Evolutionary conservation across 768 basidiomycete species (phyloP), one percentile per base, ranked within the genome.

Genomic region (Holtermannia corniformis): DNA sequence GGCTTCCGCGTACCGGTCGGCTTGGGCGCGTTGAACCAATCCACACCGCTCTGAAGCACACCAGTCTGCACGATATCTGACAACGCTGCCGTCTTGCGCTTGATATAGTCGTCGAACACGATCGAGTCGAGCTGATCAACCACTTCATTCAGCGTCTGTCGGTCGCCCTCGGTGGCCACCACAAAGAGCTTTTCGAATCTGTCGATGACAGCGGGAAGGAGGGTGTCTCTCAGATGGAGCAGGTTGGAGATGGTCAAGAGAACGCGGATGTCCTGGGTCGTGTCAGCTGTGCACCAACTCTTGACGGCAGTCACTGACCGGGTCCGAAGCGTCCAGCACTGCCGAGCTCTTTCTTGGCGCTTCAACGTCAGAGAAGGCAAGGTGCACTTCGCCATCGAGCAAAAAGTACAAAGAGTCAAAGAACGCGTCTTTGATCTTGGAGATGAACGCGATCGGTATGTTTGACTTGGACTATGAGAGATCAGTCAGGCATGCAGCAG

Each of bases 1-100:
- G 12, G 19, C 11, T 41, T 7, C 14, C 5, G 25, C 26, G 42
- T 32, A 86, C 93, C 90, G 57, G 82, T 86, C 3, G 95, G 95
- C 65, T 93, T 90, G 3, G 86, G 83, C 0, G 87, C 89, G 60
- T 90, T 85, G 62, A 83, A 87, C 95, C 95, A 99, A 67, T 96
- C 88, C 79, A 96, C 87, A 26, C 78, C 75, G 23, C 76, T 76
- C 47, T 86, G 80, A 24, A 95, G 75, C 44, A 99, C 85, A 10
- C 95, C 95, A 48, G 77, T 76, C 23, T 83, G 81, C 37, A 96
- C 76, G 47, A 87, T 82, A 28, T 75, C 72, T 46, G 77, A 83
- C 26, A 89, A 78, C 13, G 74, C 73, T n/a, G 76, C 77, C n/a
- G 84, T 77, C 68, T 90, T 89, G 40, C 87, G 82, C 61, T 85